Evolutionary conservation across 225 moss, liverwort and hornwort species (phyloP).

Genomic region (Marchantia polymorpha): DNA sequence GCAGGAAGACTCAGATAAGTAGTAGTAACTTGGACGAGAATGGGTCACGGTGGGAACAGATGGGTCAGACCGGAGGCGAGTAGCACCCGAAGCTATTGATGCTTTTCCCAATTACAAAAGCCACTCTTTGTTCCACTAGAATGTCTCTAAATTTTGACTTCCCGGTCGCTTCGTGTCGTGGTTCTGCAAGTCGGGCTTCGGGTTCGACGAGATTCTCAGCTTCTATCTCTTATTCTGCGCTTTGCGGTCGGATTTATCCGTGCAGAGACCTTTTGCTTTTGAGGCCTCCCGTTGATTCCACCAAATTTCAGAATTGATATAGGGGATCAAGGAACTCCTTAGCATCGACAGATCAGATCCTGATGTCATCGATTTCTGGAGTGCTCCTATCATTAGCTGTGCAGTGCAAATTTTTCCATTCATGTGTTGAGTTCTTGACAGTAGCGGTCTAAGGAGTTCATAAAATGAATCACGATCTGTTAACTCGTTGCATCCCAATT

Average conservation of each 20-base stretch:
- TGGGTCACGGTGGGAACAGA: conserved; percentile 18
- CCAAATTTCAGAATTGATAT: too few species aligned
- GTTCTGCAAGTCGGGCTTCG: not conserved
- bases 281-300: too few species aligned
- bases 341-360: too few species aligned
- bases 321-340: too few species aligned
- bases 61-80: conserved; percentile 20
- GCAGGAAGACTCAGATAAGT: too few species aligned
- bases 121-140: not conserved
- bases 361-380: too few species aligned
- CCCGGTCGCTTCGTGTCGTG: not conserved
- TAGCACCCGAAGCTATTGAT: not conserved
- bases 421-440: not conserved
- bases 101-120: too few species aligned
- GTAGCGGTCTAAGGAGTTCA: too few species aligned
- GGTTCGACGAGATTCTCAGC: not conserved
- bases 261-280: too few species aligned
- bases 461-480: not conserved
- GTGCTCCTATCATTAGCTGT: too few species aligned
- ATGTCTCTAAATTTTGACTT: not conserved
- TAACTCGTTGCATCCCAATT: not conserved
- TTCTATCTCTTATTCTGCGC: not conserved
- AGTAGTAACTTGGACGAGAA: not conserved
- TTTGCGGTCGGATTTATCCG: not conserved
- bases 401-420: not conserved